Conservation (phyloP, 257 asterid genomes). For the Salvia splendens region DNA sequence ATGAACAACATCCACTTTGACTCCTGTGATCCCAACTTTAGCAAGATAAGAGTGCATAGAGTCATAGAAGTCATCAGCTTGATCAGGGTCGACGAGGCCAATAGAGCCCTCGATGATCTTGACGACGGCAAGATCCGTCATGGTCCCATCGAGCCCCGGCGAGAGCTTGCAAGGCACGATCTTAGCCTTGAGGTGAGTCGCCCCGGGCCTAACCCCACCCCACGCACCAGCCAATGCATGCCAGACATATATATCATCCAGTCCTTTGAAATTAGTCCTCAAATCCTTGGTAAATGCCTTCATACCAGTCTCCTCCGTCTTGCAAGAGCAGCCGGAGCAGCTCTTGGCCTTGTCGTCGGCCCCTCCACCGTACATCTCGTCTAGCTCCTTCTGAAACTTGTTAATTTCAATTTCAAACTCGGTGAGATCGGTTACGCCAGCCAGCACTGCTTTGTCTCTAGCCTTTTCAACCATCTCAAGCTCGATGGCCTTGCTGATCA, state of each 20-base stretch:
- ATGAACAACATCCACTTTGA: slow-evolving; percentile 72
- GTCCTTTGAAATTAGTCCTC: slow-evolving; percentile 56
- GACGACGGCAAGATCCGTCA: slow-evolving; percentile 72
- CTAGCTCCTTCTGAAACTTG: slow-evolving; percentile 41
- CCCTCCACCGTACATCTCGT: slow-evolving; percentile 43
- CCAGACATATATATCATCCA: slow-evolving; percentile 75
- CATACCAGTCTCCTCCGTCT: slow-evolving; percentile 45
- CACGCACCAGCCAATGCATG: slow-evolving; percentile 78
- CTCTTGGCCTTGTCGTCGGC: slow-evolving; percentile 21
- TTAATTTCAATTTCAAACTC: slow-evolving; percentile 38
- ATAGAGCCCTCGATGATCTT: slow-evolving; percentile 68
- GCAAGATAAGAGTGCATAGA: slow-evolving; percentile 72
- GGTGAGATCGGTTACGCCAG: slow-evolving; percentile 50
- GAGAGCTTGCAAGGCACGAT: slow-evolving; percentile 52
- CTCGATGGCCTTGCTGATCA: slow-evolving; percentile 74
- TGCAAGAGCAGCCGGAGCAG: slow-evolving; percentile 24
- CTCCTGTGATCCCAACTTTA: slow-evolving; percentile 66
- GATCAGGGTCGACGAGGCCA: slow-evolving; percentile 69
- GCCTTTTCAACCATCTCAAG: slow-evolving; percentile 67
- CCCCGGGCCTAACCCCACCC: slow-evolving; percentile 77
- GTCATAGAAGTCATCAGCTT: slow-evolving; percentile 60
- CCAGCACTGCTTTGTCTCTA: slow-evolving; percentile 47
- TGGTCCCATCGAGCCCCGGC: slow-evolving; percentile 72
- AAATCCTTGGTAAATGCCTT: slow-evolving; percentile 56
- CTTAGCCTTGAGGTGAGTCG: slow-evolving; percentile 52